These are phyloP conservation scores for Rhizophagus sp. DNA, from an alignment of 192 early-diverging fungal genomes.

Conservation along the genomic window DNA sequence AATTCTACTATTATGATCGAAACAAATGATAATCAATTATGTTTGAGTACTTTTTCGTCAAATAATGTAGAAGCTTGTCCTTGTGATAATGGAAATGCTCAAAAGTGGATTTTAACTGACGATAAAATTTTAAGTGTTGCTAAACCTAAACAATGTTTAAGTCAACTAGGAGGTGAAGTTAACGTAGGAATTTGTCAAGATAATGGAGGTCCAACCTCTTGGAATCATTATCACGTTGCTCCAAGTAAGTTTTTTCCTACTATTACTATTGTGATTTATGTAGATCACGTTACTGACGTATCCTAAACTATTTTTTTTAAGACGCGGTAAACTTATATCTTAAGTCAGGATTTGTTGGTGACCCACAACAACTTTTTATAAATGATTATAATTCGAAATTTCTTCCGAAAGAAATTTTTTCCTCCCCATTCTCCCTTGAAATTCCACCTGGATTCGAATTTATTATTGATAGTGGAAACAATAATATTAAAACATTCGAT, in stretches of 20 bases:
- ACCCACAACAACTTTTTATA: neutral
- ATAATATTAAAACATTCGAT: neutral
- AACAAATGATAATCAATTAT: slow-evolving; percentile 17
- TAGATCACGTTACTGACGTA: neutral
- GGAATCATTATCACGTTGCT: slow-evolving; percentile 21
- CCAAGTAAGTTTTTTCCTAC: slow-evolving; percentile 9
- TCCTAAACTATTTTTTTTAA: neutral
- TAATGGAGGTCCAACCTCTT: neutral
- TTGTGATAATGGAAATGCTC: slow-evolving; percentile 1
- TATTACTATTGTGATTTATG: neutral
- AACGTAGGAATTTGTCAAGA: slow-evolving; percentile 2
- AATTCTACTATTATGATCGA: slow-evolving; percentile 4
- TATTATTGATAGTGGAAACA: slow-evolving; percentile 1
- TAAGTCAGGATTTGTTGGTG: neutral
- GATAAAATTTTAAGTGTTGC: neutral
- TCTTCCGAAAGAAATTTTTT: slow-evolving; percentile 19
- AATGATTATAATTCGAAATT: slow-evolving; percentile 9
- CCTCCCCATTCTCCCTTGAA: slow-evolving; percentile 21
- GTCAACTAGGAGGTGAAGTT: neutral
- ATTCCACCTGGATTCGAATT: slow-evolving; percentile 31
- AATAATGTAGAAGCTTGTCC: slow-evolving; percentile 22
- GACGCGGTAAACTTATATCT: slow-evolving; percentile 20
- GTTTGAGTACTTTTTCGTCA: neutral
- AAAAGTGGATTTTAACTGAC: slow-evolving; percentile 19
- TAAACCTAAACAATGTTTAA: slow-evolving; percentile 3